A percentile compares a stretch with the other conserved stretches of the same genome.
Evolutionary conservation across 208 protist genomes (phyloP).

Genomic region (Wallacemonas sp.): DNA sequence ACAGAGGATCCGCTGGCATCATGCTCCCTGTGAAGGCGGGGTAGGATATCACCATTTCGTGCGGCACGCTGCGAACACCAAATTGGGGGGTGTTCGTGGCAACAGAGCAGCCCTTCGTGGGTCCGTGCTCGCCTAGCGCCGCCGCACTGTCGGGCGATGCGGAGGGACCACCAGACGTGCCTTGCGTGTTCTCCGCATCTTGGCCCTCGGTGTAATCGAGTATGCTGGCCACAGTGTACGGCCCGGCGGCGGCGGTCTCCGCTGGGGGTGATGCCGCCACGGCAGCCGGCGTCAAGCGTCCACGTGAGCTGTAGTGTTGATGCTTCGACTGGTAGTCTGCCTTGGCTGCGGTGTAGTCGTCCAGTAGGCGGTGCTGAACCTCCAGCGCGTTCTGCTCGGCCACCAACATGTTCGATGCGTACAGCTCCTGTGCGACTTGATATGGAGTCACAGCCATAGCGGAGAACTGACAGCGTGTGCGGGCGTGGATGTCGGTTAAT

Average conservation of each 20-base stretch:
- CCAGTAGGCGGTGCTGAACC: slow-evolving; percentile 1
- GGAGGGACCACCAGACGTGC: not conserved
- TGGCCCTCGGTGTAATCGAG: slow-evolving; percentile 1
- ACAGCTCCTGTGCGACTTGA: slow-evolving; percentile 19
- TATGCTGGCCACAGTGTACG: not conserved
- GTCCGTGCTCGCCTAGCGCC: not conserved
- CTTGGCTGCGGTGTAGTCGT: slow-evolving; percentile 39
- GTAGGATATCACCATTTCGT: not conserved
- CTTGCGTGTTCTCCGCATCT: not conserved
- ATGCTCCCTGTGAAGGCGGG: slow-evolving; percentile 5
- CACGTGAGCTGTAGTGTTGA: slow-evolving; percentile 33
- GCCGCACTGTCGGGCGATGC: not conserved
- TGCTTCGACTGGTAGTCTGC: slow-evolving; percentile 35
- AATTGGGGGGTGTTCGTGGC: not conserved
- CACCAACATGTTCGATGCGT: slow-evolving; percentile 38
- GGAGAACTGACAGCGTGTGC: not conserved
- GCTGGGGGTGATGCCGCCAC: not conserved
- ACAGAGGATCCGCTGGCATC: slow-evolving; percentile 11
- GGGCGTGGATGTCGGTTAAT: too few species aligned
- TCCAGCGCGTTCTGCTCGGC: slow-evolving; percentile 39
- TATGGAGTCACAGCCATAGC: slow-evolving; percentile 26
- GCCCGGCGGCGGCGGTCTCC: not conserved
- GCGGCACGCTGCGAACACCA: not conserved
- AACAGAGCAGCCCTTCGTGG: not conserved
- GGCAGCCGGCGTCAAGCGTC: not conserved